phyloP scores from a whole-genome alignment of 1,284 basidiomycete genomes.

The Tylopilus sp. region DNA sequence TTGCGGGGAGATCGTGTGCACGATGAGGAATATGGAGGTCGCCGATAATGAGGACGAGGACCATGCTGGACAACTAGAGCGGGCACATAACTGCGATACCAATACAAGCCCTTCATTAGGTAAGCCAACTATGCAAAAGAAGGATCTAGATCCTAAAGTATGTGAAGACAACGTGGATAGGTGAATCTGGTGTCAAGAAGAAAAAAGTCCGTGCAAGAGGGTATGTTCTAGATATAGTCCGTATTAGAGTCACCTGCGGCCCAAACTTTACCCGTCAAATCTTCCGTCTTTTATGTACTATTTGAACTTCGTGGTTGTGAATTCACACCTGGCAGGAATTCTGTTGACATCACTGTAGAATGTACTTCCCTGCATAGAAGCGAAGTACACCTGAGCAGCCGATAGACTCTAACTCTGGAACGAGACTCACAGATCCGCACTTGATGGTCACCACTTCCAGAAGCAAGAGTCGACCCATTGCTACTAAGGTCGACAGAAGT shows the following conservation, averaged over 20 bases:
- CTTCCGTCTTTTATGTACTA: constrained; percentile 12
- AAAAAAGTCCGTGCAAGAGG: background rate
- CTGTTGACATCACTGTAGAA: constrained; percentile 33
- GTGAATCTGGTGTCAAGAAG: constrained; percentile 1
- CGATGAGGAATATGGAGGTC: constrained; percentile 95
- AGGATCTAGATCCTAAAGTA: too few relatives aligned
- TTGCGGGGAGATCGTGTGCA: constrained; percentile 90
- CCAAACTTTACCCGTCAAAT: constrained; percentile 6
- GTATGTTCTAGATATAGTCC: constrained; percentile 7
- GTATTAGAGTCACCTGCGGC: constrained; percentile 9
- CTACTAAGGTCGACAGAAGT: constrained; percentile 90
- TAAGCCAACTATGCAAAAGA: constrained; percentile 27
- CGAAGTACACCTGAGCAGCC: constrained; percentile 23
- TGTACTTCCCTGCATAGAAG: constrained; percentile 40
- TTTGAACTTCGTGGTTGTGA: constrained; percentile 9
- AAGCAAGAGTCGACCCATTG: constrained; percentile 81
- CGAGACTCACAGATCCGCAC: constrained; percentile 75
- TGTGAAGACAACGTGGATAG: background rate
- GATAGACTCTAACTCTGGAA: constrained; percentile 30
- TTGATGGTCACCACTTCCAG: constrained; percentile 90
- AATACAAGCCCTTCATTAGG: constrained; percentile 28
- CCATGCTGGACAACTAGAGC: constrained; percentile 49
- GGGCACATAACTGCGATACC: background rate
- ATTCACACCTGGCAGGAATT: constrained; percentile 8
- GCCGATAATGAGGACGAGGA: constrained; percentile 94